Conservation (phyloP, 306 rosid genomes). For the Trifolium pratense region DNA sequence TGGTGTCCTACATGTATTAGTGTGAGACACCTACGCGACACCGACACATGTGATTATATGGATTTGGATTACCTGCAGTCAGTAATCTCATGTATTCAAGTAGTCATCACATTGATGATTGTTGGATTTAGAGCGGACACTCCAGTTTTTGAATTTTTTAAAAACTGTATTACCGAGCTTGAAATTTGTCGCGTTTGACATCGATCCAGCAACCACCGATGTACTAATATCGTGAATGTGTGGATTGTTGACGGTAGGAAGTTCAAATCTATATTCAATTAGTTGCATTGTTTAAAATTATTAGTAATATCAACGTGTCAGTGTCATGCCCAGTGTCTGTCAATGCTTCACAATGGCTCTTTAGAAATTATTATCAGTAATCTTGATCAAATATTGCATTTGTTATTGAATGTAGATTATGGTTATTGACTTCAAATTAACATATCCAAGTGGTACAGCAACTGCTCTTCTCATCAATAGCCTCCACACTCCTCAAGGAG, state of each 20-base stretch:
- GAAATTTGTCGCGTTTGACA: not conserved
- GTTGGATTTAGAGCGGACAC: not conserved
- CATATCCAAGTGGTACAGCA: conserved; percentile 74
- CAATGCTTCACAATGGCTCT: not conserved
- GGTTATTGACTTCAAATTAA: conserved; percentile 60
- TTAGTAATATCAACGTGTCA: not conserved
- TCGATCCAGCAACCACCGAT: not conserved
- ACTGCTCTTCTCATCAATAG: conserved; percentile 69
- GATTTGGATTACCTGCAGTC: not conserved
- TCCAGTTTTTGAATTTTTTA: not conserved
- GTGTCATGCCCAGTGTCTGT: not conserved
- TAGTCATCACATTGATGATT: not conserved
- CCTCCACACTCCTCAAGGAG: conserved; percentile 69
- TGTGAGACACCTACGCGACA: not conserved
- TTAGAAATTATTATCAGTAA: conserved; percentile 11
- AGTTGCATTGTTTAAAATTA: not conserved
- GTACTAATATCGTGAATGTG: not conserved
- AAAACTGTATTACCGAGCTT: not conserved
- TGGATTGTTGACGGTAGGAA: not conserved
- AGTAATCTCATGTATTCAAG: not conserved
- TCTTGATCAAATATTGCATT: conserved; percentile 30
- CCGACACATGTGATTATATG: not conserved
- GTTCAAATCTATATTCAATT: not conserved
- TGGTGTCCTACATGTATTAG: not conserved
- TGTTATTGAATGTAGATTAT: conserved; percentile 48